Conservation (phyloP, 1,139 yeast species). For the Spathaspora sp. region DNA sequence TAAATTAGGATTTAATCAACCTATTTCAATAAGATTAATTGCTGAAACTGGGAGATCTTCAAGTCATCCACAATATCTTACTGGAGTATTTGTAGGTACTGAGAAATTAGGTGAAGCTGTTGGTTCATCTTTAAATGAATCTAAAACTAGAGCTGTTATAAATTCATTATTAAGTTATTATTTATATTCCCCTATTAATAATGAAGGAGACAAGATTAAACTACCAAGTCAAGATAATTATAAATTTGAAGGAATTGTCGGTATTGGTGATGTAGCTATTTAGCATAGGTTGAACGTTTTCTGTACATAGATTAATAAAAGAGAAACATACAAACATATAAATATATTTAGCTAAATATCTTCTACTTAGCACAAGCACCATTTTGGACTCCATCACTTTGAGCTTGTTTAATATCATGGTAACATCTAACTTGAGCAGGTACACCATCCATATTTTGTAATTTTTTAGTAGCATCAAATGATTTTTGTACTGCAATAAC, state of each 20-base stretch:
- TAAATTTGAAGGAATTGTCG: constrained; percentile 48
- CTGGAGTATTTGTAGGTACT: constrained; percentile 85
- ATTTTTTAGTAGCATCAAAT: constrained; percentile 15
- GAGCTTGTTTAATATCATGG: constrained; percentile 12
- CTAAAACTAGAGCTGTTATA: constrained; percentile 88
- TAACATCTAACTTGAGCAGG: constrained; percentile 19
- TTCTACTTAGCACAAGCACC: constrained; percentile 17
- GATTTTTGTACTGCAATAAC: constrained; percentile 16
- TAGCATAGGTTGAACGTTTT: constrained; percentile 21
- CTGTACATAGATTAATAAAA: neutral
- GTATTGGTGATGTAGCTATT: constrained; percentile 55
- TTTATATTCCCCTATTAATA: constrained; percentile 74
- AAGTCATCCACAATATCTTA: constrained; percentile 81
- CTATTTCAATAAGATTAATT: constrained; percentile 71
- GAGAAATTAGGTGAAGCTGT: constrained; percentile 91
- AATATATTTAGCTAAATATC: too few relatives aligned
- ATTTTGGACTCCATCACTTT: constrained; percentile 10
- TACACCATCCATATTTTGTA: constrained; percentile 15
- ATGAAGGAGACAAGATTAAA: constrained; percentile 38
- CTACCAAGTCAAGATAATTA: constrained; percentile 61
- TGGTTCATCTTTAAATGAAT: constrained; percentile 89
- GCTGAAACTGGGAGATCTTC: constrained; percentile 94
- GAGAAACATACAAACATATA: neutral
- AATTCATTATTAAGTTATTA: constrained; percentile 91
- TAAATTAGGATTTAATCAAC: constrained; percentile 72